Base-by-base conservation (phyloP, 2,329 filamentous ascomycete species). In the Leptodontidium sp. region DNA sequence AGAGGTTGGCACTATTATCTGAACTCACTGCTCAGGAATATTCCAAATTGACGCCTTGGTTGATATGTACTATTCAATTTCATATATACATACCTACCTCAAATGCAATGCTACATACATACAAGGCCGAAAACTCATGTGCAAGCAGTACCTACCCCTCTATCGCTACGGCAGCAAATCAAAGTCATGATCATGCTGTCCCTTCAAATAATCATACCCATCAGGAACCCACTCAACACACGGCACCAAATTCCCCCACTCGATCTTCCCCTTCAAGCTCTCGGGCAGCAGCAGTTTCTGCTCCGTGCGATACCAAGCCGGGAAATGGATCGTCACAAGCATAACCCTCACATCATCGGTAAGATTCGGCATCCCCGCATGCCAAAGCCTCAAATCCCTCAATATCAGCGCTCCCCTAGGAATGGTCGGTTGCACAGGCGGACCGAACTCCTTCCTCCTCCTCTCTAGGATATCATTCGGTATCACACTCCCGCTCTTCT, bases 291-390 rank as follows among this genome's bases (percentile, higher is more conserved):
- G 40, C 35, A 72, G 29, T 52, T 63, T 70, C 58, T 69, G 66
- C 32, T 70, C 59, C 15, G 67, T 89, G 21, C 83, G 38, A 49
- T 67, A 65, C 68, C 68, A 70, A 40, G 61, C 65, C n/a, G 68
- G 64, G 32, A 73, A 70, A 66, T 70, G 70, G 76, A 73, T 86
- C 80, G 85, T 84, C 40, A 85, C 85, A 21, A 88, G 78, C 86
- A 88, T 88, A 14, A 88, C 81, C 29, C 86, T 79, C 8, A 84
- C 80, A 14, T 82, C 79, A 5, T 80, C 75, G 0, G 83, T 84
- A 49, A 73, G 71, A 70, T 90, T 90, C 0, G 87, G 87, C 84
- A 88, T 88, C 0, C 87, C 88, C 0, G 86, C 87, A 75, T 90
- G 87, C 87, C 88, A 90, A 7, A 89, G 80, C 24, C 88, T 78